These are phyloP conservation scores for Phoma sp. DNA, from an alignment of 2,329 filamentous ascomycete species.

Conservation along the genomic window DNA sequence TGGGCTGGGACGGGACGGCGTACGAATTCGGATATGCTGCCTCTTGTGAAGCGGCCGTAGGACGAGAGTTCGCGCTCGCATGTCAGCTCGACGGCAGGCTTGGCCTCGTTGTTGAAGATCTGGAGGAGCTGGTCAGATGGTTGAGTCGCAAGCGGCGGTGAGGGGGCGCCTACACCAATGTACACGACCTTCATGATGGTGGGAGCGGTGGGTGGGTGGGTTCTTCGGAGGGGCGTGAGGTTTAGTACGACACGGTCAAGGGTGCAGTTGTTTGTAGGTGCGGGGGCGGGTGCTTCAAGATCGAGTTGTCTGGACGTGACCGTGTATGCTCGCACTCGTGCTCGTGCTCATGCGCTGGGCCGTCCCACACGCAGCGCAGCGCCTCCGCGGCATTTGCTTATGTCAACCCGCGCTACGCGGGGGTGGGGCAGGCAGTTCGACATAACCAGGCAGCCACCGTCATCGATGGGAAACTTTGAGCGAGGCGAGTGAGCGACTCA, in stretches of 20 bases:
- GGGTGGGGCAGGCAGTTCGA: conserved; percentile 35
- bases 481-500: background rate
- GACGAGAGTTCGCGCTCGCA: conserved; percentile 77
- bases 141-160: conserved; percentile 23
- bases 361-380: conserved; percentile 2
- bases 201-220: background rate
- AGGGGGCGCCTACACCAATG: conserved; percentile 71
- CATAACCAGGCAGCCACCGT: conserved; percentile 25
- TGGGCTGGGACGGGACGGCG: conserved; percentile 13
- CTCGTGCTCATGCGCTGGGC: background rate
- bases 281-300: background rate
- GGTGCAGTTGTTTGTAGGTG: background rate
- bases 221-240: background rate
- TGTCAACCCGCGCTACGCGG: conserved; percentile 28
- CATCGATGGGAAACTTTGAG: conserved; percentile 22
- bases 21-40: conserved; percentile 48
- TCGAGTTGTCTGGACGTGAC: conserved; percentile 7
- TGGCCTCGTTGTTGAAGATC: conserved; percentile 80
- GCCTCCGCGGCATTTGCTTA: conserved; percentile 19
- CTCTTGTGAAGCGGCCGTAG: conserved; percentile 77
- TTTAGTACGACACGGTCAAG: background rate
- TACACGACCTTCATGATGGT: conserved; percentile 81
- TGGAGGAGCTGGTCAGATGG: conserved; percentile 47
- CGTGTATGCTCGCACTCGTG: background rate
- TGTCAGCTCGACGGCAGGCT: conserved; percentile 77